Base-by-base conservation (phyloP, 2,329 filamentous ascomycete genomes). In the Epicoccum nigrum region DNA sequence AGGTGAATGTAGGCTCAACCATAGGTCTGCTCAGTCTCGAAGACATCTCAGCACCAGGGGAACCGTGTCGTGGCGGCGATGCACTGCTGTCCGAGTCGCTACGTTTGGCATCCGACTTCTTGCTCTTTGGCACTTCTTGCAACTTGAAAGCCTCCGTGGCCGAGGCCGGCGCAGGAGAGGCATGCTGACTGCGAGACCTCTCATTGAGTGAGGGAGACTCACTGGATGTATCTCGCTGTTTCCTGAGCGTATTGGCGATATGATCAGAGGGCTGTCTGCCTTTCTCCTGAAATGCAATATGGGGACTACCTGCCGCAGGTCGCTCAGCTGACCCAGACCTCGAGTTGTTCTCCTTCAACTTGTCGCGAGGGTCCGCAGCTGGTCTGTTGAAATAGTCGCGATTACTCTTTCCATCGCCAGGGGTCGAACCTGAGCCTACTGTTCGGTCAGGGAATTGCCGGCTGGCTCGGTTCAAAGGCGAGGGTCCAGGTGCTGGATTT, bases 201-300 rank as follows among this genome's bases (percentile, higher is more conserved):
- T 89, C 86, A 28, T 71, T 68, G 40, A 65, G 64, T 11, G 65
- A 59, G 17, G 72, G 63, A 20, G 70, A 63, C 13, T 70, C 69
- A 34, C 45, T 58, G 9, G 54, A 41, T 2, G 58, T 50, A 33
- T 78, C 75, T 53, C 72, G 73, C 35, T 73, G 69, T 50, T 72
- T 86, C 19, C 78, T 74, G 38, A 82, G 77, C 1, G 80, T 76
- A 30, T 81, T 82, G 23, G 84, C 79, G 19, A 84, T 75, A 9
- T 87, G 84, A 2, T 85, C 83, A 1, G 86, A 86, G 4, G 81
- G 74, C 54, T 85, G 81, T 35, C 89, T 83, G 2, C 85, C 84
- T 73, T 92, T 94, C 65, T 96, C 90, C 70, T 96, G 91, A 69
- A 92, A 95, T 17, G 91, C 89, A 63, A 96, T 96, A 66, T 96